Base-by-base conservation (phyloP, 768 basidiomycete genomes). In the Guyanaporus albipodus region DNA sequence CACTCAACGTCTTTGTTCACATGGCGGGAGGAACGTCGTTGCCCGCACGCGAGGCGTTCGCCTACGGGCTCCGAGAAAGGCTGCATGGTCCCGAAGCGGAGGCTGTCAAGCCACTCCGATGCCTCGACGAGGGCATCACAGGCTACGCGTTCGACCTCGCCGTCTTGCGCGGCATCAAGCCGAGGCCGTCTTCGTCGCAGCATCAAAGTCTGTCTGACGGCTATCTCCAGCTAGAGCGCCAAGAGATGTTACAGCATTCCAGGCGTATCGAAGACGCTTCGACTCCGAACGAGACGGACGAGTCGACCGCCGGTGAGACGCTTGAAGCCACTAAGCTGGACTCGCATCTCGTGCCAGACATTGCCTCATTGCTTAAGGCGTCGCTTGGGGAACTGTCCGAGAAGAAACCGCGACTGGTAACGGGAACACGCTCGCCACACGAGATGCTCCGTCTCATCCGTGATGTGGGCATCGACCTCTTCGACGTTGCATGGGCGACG, bases 71-170 rank as follows among this genome's bases (percentile, higher is more conserved):
- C 17, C 44, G 71, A 1, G 87, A 88, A 53, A 67, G 64, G 1
- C 69, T 86, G 0, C 70, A 77, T 33, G 78, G 74, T 2, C 71
- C 73, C 4, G 84, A 87, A 33, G 74, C 73, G 1, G 75, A 76
- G 2, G 67, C 69, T 0, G 53, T 86, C 12, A 66, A 63, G 35
- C 83, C 80, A 0, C 62, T 83, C 17, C 66, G 64, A 10, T 75
- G 64, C 18, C 73, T 91, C 7, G 85, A 91, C 59, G 79, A 87
- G 2, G 84, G 82, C 8, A 69, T 91, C 14, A 42, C 68, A 0
- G 90, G 90, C 3, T 91, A 91, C 58, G 67, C 73, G 8, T 76
- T 90, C 54, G 85, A 92, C 52, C 74, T 91, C 7, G 73, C 75
- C 0, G 74, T 83, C 9, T 49, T 79, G 34, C 50, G 59, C 55